phyloP scores from a whole-genome alignment of 1,284 basidiomycete species.

The Coniferiporia sulphurascens region DNA sequence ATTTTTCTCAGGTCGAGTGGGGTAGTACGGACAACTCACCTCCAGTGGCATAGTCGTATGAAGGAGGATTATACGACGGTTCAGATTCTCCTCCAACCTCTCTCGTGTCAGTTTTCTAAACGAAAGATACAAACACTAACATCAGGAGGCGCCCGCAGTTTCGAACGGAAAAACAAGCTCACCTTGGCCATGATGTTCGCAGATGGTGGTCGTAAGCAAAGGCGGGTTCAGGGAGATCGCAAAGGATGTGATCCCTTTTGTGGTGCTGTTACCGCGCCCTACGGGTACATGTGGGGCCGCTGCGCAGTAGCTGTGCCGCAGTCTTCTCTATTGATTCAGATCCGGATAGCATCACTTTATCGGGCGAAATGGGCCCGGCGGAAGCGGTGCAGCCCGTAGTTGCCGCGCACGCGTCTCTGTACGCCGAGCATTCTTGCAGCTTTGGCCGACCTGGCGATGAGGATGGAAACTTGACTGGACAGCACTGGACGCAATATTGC shows the following conservation, averaged over 20 bases:
- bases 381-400: no score
- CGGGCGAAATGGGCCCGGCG: no score
- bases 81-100: background rate
- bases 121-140: background rate
- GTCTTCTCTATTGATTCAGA: no score
- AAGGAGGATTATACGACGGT: slow-evolving; percentile 5
- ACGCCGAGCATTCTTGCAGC: no score
- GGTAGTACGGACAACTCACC: background rate
- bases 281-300: background rate
- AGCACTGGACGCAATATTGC: no score
- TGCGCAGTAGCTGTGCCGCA: background rate
- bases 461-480: no score
- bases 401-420: no score
- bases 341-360: no score
- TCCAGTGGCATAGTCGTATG: slow-evolving; percentile 9
- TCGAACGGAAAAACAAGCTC: background rate
- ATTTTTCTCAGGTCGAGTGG: background rate
- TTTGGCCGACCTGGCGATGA: no score
- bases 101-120: background rate
- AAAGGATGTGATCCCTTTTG: background rate
- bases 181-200: background rate
- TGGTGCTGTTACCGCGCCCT: background rate
- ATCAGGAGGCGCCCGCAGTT: background rate
- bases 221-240: background rate
- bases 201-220: background rate